Base-by-base conservation (phyloP, 192 early-diverging fungal genomes). In the Rhizophagus clarus region DNA sequence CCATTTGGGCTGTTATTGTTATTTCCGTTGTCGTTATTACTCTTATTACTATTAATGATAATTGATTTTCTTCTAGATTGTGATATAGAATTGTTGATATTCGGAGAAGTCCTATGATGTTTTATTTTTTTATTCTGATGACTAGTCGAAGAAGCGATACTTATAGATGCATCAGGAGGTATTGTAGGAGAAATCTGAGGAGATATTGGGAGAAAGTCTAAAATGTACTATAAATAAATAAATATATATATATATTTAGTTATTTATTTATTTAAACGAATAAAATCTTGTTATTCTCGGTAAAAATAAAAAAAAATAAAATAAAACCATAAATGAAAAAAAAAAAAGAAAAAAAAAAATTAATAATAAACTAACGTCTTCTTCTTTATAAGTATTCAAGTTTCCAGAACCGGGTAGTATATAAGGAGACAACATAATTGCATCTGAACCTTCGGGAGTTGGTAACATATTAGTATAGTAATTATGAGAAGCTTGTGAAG, bases 381-480 rank as follows among this genome's bases (percentile, higher is more conserved):
- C 56, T 2, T 74, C 72, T 24, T 51, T 17, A 1, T 17, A 51
- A 56, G 28, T 60, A 29, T 11, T 37, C 15, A 75, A 60, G 9
- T 61, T 9, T 11, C 32, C 60, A 60, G 74, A 61, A 32, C 14
- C 56, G 12, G 42, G 15, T 11, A 37, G n/a, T 7, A 75, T 29
- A 73, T 29, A 75, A 14, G 74, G 74, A 60, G 74, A 75, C 74
- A 75, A 34, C 14, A 75, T 61, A 2, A 75, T 8, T 9, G 42
- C 29, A 49, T 78, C 76, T 17, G 24, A 51, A 51, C 76, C 63
- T 47, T 78, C 64, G 22, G 76, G 64, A 47, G 63, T 78, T 34
- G 63, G 26, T 34, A 78, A 60, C 42, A 78, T 78, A 75, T 74
- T 40, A 37, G 4, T 45, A 70, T 22, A 70, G 31, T 9, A 29